These are phyloP conservation scores for Capsicum chinense DNA, from an alignment of 257 asterid species.

Conservation along the genomic window DNA sequence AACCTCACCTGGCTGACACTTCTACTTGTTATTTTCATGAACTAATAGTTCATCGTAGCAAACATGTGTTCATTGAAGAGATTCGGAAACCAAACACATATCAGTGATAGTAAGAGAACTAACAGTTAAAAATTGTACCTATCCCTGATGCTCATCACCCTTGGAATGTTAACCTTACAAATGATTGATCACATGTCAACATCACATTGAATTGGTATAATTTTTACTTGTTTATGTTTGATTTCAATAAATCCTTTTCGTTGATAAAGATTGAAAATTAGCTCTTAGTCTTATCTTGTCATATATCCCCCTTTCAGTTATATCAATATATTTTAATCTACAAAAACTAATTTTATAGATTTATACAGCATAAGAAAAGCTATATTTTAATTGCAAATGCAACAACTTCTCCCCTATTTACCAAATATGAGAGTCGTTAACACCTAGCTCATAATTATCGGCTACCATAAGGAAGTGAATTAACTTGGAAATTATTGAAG, in stretches of 20 bases:
- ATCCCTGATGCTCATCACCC: conserved; percentile 51
- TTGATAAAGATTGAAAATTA: not conserved
- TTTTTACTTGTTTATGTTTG: not conserved
- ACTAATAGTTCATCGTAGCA: not conserved
- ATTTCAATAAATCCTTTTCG: no score
- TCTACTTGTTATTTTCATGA: not conserved
- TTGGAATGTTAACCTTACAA: conserved; percentile 61
- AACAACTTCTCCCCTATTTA: not conserved
- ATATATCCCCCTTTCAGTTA: not conserved
- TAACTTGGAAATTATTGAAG: not conserved
- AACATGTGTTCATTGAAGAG: not conserved
- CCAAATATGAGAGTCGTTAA: not conserved
- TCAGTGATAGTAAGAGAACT: not conserved
- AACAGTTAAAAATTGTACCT: conserved; percentile 40
- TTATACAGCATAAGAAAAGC: not conserved
- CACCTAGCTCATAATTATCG: not conserved
- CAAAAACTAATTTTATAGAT: not conserved
- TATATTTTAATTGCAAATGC: not conserved
- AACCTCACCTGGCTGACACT: not conserved
- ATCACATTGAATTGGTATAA: not conserved
- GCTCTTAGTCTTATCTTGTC: not conserved
- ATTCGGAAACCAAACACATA: not conserved
- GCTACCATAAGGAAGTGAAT: not conserved
- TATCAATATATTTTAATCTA: not conserved
- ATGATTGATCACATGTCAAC: conserved; percentile 16